phyloP scores from a whole-genome alignment of 2,329 filamentous ascomycete species.

The Seiridium cupressi region DNA sequence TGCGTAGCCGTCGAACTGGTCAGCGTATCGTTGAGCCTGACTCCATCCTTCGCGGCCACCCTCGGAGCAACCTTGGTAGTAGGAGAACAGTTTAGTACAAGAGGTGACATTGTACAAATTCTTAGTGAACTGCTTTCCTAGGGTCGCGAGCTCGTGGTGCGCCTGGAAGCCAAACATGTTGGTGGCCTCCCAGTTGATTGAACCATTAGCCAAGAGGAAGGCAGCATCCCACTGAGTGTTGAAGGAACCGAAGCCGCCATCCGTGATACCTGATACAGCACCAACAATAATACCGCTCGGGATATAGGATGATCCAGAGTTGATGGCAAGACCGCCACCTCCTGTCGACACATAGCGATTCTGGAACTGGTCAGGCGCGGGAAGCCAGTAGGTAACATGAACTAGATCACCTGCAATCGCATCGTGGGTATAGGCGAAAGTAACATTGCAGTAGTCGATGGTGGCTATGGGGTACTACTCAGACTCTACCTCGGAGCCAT shows the following conservation, averaged over 20 bases:
- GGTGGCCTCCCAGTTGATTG: conserved; percentile 31
- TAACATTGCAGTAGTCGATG: conserved; percentile 42
- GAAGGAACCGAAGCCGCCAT: conserved; percentile 50
- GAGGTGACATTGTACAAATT: conserved; percentile 35
- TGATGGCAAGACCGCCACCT: conserved; percentile 45
- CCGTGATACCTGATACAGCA: conserved; percentile 45
- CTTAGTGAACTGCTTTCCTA: conserved; percentile 42
- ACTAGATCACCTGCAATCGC: conserved; percentile 32
- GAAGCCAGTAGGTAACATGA: conserved; percentile 38
- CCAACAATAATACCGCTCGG: conserved; percentile 38
- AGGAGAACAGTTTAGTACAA: conserved; percentile 36
- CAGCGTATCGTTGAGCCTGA: conserved; percentile 49
- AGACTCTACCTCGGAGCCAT: conserved; percentile 27
- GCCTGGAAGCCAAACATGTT: conserved; percentile 38
- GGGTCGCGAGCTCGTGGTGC: conserved; percentile 30
- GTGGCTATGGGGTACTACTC: conserved; percentile 20
- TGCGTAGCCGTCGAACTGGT: conserved; percentile 44
- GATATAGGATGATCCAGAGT: conserved; percentile 27
- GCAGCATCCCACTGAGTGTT: conserved; percentile 33
- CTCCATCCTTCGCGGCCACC: conserved; percentile 47
- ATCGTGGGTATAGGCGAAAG: conserved; percentile 42
- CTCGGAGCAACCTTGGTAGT: conserved; percentile 55
- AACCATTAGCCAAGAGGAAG: conserved; percentile 36
- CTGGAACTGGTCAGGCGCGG: conserved; percentile 38
- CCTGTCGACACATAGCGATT: conserved; percentile 45